phyloP scores from a whole-genome alignment of 371 early-diverging fungal genomes.

The Sporodiniella umbellata region DNA sequence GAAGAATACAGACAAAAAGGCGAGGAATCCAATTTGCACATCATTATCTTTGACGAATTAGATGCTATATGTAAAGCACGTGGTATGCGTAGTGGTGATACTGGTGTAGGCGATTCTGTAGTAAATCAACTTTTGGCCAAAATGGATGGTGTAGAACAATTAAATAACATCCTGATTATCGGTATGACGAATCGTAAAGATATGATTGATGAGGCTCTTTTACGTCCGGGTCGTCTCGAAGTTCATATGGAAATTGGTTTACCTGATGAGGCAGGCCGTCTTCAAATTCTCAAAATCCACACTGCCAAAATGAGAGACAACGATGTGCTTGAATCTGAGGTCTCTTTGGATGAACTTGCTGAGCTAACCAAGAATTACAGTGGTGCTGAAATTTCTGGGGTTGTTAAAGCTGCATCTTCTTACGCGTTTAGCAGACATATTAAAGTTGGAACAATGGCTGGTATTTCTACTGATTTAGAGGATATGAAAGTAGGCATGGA shows the following conservation, averaged over 20 bases:
- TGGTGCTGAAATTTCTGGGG: constrained; percentile 98
- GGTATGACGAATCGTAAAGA: constrained; percentile 99
- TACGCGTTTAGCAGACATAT: constrained; percentile 99
- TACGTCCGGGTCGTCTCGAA: constrained; percentile 98
- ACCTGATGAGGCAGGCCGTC: constrained; percentile 90
- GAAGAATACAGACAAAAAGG: constrained; percentile 94
- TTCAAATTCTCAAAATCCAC: constrained; percentile 94
- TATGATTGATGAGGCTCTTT: constrained; percentile 96
- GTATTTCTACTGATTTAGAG: constrained; percentile 79
- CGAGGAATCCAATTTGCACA: constrained; percentile 93
- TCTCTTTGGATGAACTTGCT: constrained; percentile 89
- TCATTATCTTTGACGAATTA: constrained; percentile 99
- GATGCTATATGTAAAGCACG: constrained; percentile 99
- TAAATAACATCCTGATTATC: constrained; percentile 96
- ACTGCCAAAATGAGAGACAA: constrained; percentile 87
- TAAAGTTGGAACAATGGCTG: constrained; percentile 82
- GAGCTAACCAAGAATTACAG: constrained; percentile 97
- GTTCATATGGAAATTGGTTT: constrained; percentile 95
- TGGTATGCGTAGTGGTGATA: constrained; percentile 90
- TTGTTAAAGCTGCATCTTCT: constrained; percentile 98
- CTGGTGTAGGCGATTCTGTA: constrained; percentile 98
- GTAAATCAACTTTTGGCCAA: constrained; percentile 99
- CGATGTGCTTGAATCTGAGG: constrained; percentile 84
- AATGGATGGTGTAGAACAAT: constrained; percentile 99
- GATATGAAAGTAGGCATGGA: constrained; percentile 87